Evolutionary conservation across 164 flowering plant species (phyloP), one percentile per base, ranked within the genome.

Genomic region (Liquidambar formosana): DNA sequence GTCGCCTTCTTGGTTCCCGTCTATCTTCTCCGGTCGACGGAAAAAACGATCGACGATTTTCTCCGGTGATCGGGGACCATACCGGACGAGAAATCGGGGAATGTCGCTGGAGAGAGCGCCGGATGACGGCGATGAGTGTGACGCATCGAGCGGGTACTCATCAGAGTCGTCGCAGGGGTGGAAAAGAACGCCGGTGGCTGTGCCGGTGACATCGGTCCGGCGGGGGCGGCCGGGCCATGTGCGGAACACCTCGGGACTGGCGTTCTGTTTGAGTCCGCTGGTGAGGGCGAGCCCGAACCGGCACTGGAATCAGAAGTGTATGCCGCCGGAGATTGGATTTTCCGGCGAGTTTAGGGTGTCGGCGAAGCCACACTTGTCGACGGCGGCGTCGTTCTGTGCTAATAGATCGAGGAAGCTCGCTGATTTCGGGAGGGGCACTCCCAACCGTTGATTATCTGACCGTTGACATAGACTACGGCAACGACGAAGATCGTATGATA

Each of bases 341-440:
- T 48, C 88, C 53, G 91, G 89, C n/a, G 93, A 86, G 64, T 69
- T 77, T 27, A 75, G 87, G 78, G 63, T 45, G 14, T 61, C 88
- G 74, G 69, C 10, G 66, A 82, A 82, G 72, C 84, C 89, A 43
- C 82, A 81, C 51, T 71, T 87, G 2, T 78, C 87, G 5, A 58
- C 82, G 13, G 89, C 94, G 63, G 85, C 94, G 48, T 73, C 94
- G 48, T 81, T 78, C 58, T 83, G 91, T 79, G 80, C 79, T 65
- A 95, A 90, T 71, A 67, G 98, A 63, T 95, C 99, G 10, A 76
- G 93, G 69, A 95, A 95, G 80, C 88, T 95, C 4, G 97, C 87
- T 11, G 96, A 95, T 75, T 84, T 93, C 58, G 99, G 99, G n/a
- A 84, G 90, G 81, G 79, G 65, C 57, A 71, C 72, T 64, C 78